phyloP scores from a whole-genome alignment of 1,284 basidiomycete species.

The Trichosporon inkin region DNA sequence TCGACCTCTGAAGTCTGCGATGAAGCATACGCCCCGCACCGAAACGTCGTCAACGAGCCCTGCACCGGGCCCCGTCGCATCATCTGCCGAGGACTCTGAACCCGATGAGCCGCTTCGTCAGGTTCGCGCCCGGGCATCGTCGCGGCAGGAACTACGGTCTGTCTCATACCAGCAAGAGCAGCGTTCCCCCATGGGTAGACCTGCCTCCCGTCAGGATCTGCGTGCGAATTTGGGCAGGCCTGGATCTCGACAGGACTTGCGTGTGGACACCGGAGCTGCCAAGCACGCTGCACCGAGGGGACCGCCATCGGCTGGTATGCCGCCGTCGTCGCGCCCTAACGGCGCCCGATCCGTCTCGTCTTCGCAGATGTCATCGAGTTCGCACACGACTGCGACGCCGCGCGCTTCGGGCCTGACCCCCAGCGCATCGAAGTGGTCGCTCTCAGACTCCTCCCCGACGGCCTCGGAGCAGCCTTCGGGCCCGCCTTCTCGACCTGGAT shows the following conservation, averaged over 20 bases:
- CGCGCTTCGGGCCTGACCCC: not conserved
- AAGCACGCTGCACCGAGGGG: not conserved
- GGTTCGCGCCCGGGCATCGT: conserved; percentile 2
- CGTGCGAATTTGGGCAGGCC: not conserved
- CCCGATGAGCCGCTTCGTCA: conserved; percentile 11
- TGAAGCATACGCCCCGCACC: not conserved
- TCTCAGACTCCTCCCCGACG: conserved; percentile 17
- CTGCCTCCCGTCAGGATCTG: not conserved
- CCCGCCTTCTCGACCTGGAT: conserved; percentile 10
- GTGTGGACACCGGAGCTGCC: not conserved
- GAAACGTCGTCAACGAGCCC: not conserved
- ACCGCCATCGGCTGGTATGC: not conserved
- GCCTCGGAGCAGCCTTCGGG: conserved; percentile 3
- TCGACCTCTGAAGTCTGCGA: not conserved
- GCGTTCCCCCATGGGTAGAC: not conserved
- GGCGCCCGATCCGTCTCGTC: not conserved
- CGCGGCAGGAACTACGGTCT: not conserved
- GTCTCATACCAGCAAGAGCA: not conserved
- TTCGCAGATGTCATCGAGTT: conserved; percentile 1
- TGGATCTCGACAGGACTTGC: not conserved
- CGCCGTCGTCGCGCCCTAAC: not conserved
- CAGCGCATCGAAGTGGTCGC: conserved; percentile 22
- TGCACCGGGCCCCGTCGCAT: not conserved
- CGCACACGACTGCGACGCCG: conserved; percentile 6
- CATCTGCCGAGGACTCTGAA: not conserved